Conservation (phyloP, 805 yeast species). For the Pichia californica region DNA sequence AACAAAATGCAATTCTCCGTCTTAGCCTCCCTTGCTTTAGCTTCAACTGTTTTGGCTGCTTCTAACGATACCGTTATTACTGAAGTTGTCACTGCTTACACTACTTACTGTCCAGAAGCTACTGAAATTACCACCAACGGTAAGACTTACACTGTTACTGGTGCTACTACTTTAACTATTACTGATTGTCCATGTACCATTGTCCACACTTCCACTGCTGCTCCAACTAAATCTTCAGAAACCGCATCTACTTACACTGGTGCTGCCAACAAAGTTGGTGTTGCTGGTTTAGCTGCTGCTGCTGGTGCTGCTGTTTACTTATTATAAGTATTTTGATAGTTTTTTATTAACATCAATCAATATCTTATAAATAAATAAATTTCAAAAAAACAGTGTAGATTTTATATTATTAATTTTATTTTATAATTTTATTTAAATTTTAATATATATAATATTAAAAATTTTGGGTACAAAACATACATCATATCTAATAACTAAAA, state of each 20-base stretch:
- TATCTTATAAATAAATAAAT: no score
- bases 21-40: slow-evolving; percentile 31
- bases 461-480: neutral
- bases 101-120: slow-evolving; percentile 79
- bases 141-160: slow-evolving; percentile 68
- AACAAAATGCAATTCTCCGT: slow-evolving; percentile 31
- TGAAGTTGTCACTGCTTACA: slow-evolving; percentile 61
- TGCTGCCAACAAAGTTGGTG: slow-evolving; percentile 34
- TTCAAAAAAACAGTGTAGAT: neutral
- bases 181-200: slow-evolving; percentile 84
- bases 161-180: slow-evolving; percentile 75
- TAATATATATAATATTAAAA: no score
- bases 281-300: slow-evolving; percentile 33
- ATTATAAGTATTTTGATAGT: slow-evolving; percentile 26
- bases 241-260: slow-evolving; percentile 19
- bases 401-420: neutral
- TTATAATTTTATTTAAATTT: no score
- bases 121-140: slow-evolving; percentile 61
- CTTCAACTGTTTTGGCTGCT: slow-evolving; percentile 38
- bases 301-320: slow-evolving; percentile 36
- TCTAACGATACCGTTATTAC: slow-evolving; percentile 44
- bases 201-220: slow-evolving; percentile 23
- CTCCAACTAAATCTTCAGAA: slow-evolving; percentile 14
- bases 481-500: no score
- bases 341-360: neutral